Evolutionary conservation across 176 grass and related monocot genomes (phyloP).

Genomic region (Calamus simplicifolius): DNA sequence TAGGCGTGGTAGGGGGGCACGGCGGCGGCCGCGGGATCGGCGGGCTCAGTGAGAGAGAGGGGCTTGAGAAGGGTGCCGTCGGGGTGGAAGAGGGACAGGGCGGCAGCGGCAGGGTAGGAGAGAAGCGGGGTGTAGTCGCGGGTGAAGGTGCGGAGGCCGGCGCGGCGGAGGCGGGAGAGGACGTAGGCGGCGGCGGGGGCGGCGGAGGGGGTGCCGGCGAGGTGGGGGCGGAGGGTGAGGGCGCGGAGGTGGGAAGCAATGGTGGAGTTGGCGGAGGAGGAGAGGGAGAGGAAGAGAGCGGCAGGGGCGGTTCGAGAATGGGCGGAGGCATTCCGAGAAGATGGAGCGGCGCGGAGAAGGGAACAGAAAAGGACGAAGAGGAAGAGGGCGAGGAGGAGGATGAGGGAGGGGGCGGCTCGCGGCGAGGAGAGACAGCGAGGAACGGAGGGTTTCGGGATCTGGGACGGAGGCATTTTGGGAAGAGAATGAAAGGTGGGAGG

Average conservation of each 20-base stretch:
- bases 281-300: constrained; percentile 49
- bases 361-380: constrained; percentile 20
- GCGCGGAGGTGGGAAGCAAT: constrained; percentile 49
- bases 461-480: constrained; percentile 29
- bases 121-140: constrained; percentile 58
- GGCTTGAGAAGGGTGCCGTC: constrained; percentile 25
- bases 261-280: constrained; percentile 51
- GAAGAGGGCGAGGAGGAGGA: constrained; percentile 24
- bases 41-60: constrained; percentile 57
- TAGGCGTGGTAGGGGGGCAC: constrained; percentile 81
- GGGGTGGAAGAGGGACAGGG: constrained; percentile 52
- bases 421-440: constrained; percentile 6
- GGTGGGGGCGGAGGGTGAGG: constrained; percentile 69
- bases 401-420: constrained; percentile 1
- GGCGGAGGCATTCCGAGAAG: background rate
- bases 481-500: background rate
- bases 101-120: constrained; percentile 56
- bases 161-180: constrained; percentile 27
- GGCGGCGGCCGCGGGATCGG: constrained; percentile 28
- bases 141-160: constrained; percentile 40
- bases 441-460: background rate
- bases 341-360: background rate
- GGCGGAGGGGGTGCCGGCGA: constrained; percentile 51
- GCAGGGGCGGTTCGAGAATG: background rate
- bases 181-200: constrained; percentile 28